Evolutionary conservation across 2,329 filamentous ascomycete species (phyloP).

Genomic region (Emergomyces orientalis): DNA sequence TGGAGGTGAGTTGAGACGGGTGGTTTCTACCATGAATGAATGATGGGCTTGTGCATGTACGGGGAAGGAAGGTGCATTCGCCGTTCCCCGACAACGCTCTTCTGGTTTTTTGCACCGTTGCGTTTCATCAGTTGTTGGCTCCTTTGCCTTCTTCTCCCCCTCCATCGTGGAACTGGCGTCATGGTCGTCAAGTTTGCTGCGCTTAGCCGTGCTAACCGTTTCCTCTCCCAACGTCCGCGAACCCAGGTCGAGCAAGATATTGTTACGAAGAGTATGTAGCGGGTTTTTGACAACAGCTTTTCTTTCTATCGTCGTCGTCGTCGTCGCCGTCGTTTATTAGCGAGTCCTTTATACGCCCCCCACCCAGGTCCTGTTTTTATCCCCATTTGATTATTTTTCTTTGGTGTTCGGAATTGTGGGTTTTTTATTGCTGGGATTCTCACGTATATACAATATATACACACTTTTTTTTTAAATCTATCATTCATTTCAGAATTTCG

Average conservation of each 20-base stretch:
- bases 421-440: neutral
- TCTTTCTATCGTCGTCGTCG: neutral
- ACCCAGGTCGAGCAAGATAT: constrained; percentile 72
- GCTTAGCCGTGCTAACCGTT: constrained; percentile 8
- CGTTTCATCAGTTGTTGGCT: neutral
- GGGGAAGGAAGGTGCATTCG: neutral
- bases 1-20: constrained; percentile 69
- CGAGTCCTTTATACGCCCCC: neutral
- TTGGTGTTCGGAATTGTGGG: neutral
- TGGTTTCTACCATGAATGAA: neutral
- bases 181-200: neutral
- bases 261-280: constrained; percentile 80
- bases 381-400: neutral
- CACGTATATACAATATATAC: constrained; percentile 1
- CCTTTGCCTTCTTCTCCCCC: neutral
- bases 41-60: too few relatives aligned
- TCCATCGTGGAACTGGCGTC: neutral
- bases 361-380: neutral
- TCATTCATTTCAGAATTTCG: neutral
- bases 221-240: constrained; percentile 18
- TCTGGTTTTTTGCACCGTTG: neutral
- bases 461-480: neutral
- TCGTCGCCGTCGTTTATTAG: neutral
- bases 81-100: neutral
- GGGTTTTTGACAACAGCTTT: neutral